Conservation (phyloP, 805 yeast genomes). For the Hanseniaspora lachancei region DNA sequence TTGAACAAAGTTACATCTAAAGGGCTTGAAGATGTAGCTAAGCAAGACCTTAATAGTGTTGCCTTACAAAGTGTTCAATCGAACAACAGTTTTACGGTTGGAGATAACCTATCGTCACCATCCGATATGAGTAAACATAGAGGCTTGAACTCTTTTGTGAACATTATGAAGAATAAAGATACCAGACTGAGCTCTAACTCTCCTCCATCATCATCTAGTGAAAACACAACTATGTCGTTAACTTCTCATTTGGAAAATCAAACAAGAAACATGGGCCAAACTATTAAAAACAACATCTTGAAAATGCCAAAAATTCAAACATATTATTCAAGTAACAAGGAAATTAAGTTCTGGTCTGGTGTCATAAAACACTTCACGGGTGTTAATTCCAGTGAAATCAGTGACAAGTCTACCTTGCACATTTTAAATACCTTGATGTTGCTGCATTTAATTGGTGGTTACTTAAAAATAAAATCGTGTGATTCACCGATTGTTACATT, state of each 20-base stretch:
- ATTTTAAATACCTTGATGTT: neutral
- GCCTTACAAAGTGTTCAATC: neutral
- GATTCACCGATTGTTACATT: slow-evolving; percentile 3
- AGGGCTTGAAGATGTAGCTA: neutral
- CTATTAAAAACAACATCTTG: neutral
- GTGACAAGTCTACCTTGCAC: slow-evolving; percentile 7
- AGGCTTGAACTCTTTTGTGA: neutral
- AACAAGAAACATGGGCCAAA: slow-evolving; percentile 1
- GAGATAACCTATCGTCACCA: neutral
- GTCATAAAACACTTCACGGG: slow-evolving; percentile 4
- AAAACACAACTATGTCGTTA: neutral
- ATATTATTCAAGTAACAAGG: slow-evolving; percentile 2
- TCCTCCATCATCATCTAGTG: neutral
- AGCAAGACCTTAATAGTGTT: neutral
- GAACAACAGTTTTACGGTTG: neutral
- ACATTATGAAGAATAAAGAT: neutral
- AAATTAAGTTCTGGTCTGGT: slow-evolving; percentile 10
- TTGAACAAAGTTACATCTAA: slow-evolving; percentile 4
- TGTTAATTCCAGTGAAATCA: slow-evolving; percentile 1
- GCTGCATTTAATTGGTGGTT: neutral
- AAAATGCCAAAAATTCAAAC: slow-evolving; percentile 7
- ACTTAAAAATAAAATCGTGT: neutral
- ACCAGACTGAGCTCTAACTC: neutral
- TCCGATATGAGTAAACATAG: neutral
- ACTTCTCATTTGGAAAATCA: neutral